A percentile compares a stretch with the other conserved stretches of the same genome.
These are phyloP conservation scores for Darksidea phi DNA, from an alignment of 495 filamentous ascomycete species.

Conservation along the genomic window DNA sequence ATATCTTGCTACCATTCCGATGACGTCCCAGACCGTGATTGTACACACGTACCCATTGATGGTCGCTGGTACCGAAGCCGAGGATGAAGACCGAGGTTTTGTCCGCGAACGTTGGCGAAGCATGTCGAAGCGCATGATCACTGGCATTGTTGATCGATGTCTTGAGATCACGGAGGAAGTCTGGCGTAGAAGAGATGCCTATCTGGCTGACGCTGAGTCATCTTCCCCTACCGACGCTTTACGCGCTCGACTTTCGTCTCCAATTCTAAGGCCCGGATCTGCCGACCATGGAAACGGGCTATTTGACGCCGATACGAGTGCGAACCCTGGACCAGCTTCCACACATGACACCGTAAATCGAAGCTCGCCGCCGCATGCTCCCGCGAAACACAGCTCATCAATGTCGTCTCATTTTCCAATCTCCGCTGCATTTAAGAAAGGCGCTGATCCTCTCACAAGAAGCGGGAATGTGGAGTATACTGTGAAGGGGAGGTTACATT, in stretches of 20 bases:
- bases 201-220: background rate
- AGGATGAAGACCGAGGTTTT: slow-evolving; percentile 65
- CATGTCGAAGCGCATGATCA: slow-evolving; percentile 64
- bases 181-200: slow-evolving; percentile 54
- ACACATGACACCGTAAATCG: background rate
- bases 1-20: slow-evolving; percentile 63
- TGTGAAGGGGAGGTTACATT: slow-evolving; percentile 67
- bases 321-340: too few species aligned
- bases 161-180: slow-evolving; percentile 57
- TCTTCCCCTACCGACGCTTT: too few species aligned
- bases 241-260: background rate
- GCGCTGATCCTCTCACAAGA: background rate
- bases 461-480: slow-evolving; percentile 55
- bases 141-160: slow-evolving; percentile 70
- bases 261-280: background rate
- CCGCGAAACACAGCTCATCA: too few species aligned
- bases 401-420: background rate
- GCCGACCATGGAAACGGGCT: background rate
- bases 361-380: too few species aligned
- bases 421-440: background rate
- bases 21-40: slow-evolving; percentile 63
- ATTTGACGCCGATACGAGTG: background rate
- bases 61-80: slow-evolving; percentile 68
- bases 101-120: slow-evolving; percentile 63
- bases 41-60: slow-evolving; percentile 77